Base-by-base conservation (phyloP, 495 filamentous ascomycete species). In the Alectoria sarmentosa region DNA sequence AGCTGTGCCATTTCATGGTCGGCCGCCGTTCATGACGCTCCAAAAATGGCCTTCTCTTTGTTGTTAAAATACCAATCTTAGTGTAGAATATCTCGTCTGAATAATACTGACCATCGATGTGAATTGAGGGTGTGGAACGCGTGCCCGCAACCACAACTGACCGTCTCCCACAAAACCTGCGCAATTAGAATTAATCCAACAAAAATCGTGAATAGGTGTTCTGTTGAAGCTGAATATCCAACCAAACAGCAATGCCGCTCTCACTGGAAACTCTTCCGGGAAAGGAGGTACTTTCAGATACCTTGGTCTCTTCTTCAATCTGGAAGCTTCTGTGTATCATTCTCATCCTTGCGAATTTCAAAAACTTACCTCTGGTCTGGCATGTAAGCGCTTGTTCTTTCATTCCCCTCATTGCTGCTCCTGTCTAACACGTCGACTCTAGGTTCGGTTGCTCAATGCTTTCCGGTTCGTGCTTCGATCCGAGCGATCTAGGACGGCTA, bases 291-390 rank as follows among this genome's bases (percentile, higher is more conserved):
- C 42, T 66, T 36, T 42, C 60, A n/a, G 60, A 62, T 38, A 63
- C 60, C 15, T 58, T 66, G 37, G 59, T 66, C 9, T 54, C 65
- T 39, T 66, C 65, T 58, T 66, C 60, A 58, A 38, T 61, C 61
- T 88, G 85, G 85, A 77, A 75, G 60, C 62, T 77, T 2, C 69
- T 86, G 0, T 77, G 78, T 8, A 67, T 87, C 52, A 17, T 84
- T 19, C 71, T 87, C 36, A 79, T 80, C 0, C 57, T 87, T 0
- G 62, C 79, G 44, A 88, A 88, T 68, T 58, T 86, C 58, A 88
- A 88, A 73, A 84, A 75, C 61, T 73, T 87, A 46, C 86, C 86
- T 14, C 74, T 83, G 11, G 72, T 79, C 28, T 88, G 86, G 86
- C 85, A 87, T 74, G 82, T 86, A 77, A 65, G 84, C 82, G 26